Evolutionary conservation across 2,329 filamentous ascomycete species (phyloP).

Genomic region (Grosmannia serpens): DNA sequence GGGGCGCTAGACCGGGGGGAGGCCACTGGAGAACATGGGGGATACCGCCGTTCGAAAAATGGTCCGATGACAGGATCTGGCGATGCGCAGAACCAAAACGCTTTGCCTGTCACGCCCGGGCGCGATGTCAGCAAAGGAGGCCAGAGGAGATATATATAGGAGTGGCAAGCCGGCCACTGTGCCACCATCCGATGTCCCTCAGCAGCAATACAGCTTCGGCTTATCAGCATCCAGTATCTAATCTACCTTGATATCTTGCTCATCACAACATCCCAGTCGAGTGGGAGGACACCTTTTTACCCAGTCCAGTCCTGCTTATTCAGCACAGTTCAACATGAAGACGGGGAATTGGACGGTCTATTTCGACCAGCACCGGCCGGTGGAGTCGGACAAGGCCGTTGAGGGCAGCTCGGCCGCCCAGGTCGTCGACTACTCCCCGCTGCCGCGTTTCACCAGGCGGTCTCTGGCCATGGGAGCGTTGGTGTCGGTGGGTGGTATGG

Average conservation of each 20-base stretch:
- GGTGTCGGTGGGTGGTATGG: conserved; percentile 12
- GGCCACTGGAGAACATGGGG: not conserved
- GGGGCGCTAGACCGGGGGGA: not conserved
- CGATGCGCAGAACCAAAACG: not conserved
- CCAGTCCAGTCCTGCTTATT: not conserved
- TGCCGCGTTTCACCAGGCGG: conserved; percentile 5
- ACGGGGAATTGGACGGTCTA: not conserved
- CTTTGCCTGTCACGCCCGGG: not conserved
- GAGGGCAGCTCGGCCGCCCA: not conserved
- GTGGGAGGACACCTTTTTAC: not conserved
- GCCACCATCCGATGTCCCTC: not conserved
- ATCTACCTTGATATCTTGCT: too few species aligned
- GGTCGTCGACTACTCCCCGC: conserved; percentile 9
- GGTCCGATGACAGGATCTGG: not conserved
- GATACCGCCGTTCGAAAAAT: not conserved
- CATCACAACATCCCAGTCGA: not conserved
- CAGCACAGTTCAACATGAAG: not conserved
- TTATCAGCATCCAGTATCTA: not conserved
- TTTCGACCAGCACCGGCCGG: conserved; percentile 8
- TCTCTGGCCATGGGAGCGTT: conserved; percentile 9
- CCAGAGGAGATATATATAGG: not conserved
- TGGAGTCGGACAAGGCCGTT: conserved; percentile 5
- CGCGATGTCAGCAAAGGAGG: not conserved
- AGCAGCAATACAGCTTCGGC: not conserved
- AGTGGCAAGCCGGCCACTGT: not conserved